These are phyloP conservation scores for Karstenula rhodostoma DNA, from an alignment of 2,329 filamentous ascomycete species.

Conservation along the genomic window DNA sequence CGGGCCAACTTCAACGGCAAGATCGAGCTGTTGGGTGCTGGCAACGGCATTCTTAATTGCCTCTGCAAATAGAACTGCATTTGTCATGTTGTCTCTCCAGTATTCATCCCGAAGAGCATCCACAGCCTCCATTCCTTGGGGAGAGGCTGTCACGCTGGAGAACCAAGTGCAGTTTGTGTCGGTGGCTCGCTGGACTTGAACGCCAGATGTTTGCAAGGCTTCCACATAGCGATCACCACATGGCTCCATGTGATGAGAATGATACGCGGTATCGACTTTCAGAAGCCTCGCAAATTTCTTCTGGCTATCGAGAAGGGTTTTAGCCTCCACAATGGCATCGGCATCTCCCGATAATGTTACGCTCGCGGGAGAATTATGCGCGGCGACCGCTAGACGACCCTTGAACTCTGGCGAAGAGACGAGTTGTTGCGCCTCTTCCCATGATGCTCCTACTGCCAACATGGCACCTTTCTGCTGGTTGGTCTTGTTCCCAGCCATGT, in stretches of 20 bases:
- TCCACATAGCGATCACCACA: slow-evolving; percentile 22
- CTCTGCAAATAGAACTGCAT: slow-evolving; percentile 55
- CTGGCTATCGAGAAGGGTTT: slow-evolving; percentile 21
- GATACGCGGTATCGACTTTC: slow-evolving; percentile 38
- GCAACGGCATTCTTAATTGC: slow-evolving; percentile 44
- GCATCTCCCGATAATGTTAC: slow-evolving; percentile 36
- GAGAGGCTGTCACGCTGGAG: neutral
- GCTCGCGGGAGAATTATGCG: slow-evolving; percentile 29
- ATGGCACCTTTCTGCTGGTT: slow-evolving; percentile 29
- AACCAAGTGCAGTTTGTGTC: neutral
- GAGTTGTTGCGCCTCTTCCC: slow-evolving; percentile 37
- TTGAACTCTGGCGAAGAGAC: slow-evolving; percentile 12
- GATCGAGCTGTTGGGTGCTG: slow-evolving; percentile 40
- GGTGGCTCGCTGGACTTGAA: neutral
- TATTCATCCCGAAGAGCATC: slow-evolving; percentile 35
- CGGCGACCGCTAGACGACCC: slow-evolving; percentile 31
- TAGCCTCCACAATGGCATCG: slow-evolving; percentile 13
- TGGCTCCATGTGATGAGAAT: slow-evolving; percentile 36
- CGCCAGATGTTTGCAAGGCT: slow-evolving; percentile 3
- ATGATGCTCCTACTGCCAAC: slow-evolving; percentile 33
- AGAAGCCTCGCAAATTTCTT: slow-evolving; percentile 29
- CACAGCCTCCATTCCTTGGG: neutral
- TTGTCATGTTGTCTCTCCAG: slow-evolving; percentile 58
- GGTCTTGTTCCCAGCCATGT: neutral
- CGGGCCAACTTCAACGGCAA: slow-evolving; percentile 57